Conservation (phyloP, 2,329 filamentous ascomycete species). For the Neoascochyta sp. region DNA sequence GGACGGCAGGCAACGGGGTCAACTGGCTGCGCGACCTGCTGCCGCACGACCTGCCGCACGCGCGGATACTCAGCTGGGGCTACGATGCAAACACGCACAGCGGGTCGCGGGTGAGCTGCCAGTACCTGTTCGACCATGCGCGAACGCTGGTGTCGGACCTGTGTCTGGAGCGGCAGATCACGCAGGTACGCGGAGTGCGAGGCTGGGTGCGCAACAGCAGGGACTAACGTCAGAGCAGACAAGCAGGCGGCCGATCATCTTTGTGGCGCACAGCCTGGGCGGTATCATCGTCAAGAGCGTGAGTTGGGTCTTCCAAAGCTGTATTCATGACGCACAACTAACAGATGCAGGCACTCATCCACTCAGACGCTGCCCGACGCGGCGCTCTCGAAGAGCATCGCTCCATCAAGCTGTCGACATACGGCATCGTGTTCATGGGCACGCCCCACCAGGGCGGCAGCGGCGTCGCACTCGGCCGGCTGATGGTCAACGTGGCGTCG, state of each 20-base stretch:
- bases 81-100: constrained; percentile 35
- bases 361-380: constrained; percentile 29
- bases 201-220: constrained; percentile 4
- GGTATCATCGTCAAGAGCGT: constrained; percentile 36
- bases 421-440: constrained; percentile 42
- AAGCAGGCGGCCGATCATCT: constrained; percentile 30
- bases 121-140: constrained; percentile 37
- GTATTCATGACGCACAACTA: constrained; percentile 5
- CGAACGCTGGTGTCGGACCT: constrained; percentile 34
- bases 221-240: constrained; percentile 20
- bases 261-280: constrained; percentile 34
- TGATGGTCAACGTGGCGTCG: constrained; percentile 34
- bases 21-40: constrained; percentile 26
- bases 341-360: constrained; percentile 34
- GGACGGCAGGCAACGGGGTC: constrained; percentile 16
- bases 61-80: constrained; percentile 36
- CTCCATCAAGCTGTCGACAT: constrained; percentile 37
- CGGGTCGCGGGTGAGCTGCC: constrained; percentile 18
- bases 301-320: constrained; percentile 10
- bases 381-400: constrained; percentile 26
- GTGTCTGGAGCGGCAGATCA: constrained; percentile 21
- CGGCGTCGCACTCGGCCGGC: constrained; percentile 25
- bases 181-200: constrained; percentile 13
- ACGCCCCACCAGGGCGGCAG: constrained; percentile 40
- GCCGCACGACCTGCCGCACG: constrained; percentile 23